Conservation (phyloP, 306 rosid species). For the Datisca glomerata region DNA sequence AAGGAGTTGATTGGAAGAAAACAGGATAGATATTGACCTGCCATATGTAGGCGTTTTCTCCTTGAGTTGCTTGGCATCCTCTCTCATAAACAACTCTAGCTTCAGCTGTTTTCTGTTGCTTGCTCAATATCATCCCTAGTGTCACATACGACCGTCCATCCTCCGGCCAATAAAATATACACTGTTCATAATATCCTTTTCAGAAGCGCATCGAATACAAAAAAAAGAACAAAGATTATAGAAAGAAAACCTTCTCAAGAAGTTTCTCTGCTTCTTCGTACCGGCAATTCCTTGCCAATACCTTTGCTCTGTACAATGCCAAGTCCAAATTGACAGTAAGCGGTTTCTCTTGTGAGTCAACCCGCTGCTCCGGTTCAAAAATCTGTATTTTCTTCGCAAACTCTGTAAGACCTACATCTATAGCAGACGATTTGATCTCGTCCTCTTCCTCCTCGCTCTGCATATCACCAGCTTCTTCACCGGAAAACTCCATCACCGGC, state of each 20-base stretch:
- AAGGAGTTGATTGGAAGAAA: background rate
- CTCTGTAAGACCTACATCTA: conserved; percentile 39
- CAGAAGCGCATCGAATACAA: conserved; percentile 2
- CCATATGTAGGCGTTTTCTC: conserved; percentile 91
- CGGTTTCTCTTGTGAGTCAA: conserved; percentile 35
- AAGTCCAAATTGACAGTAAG: conserved; percentile 77
- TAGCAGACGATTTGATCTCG: conserved; percentile 12
- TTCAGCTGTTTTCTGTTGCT: conserved; percentile 52
- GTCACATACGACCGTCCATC: conserved; percentile 85
- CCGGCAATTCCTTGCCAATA: conserved; percentile 35
- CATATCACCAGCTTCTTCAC: conserved; percentile 17
- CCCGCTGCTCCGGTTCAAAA: conserved; percentile 54
- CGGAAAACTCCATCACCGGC: conserved; percentile 50
- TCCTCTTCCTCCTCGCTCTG: conserved; percentile 11
- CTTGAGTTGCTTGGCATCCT: conserved; percentile 95
- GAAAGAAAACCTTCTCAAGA: conserved; percentile 42
- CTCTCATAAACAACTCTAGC: conserved; percentile 85
- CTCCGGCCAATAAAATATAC: conserved; percentile 72
- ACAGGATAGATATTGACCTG: conserved; percentile 39
- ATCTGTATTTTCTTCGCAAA: conserved; percentile 77
- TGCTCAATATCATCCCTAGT: conserved; percentile 60
- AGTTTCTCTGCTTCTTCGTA: conserved; percentile 51
- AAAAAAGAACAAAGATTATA: background rate
- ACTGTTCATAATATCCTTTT: conserved; percentile 23
- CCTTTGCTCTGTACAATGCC: conserved; percentile 65